Conservation (phyloP, 805 yeast genomes). For the Blastobotrys americana region DNA sequence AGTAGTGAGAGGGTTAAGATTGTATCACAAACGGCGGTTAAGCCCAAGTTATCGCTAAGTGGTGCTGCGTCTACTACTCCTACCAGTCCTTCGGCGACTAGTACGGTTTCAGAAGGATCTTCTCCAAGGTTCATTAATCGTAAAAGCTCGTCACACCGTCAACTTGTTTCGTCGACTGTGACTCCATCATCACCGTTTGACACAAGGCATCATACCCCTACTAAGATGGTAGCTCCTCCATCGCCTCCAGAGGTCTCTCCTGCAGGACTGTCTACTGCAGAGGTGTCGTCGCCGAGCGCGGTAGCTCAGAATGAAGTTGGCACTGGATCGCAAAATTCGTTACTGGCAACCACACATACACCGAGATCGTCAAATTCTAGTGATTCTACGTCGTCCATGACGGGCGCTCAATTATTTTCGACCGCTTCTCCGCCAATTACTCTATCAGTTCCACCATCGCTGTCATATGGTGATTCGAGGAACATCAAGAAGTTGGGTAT, state of each 20-base stretch:
- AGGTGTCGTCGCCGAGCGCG: too few relatives aligned
- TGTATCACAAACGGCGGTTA: not conserved
- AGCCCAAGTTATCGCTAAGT: too few relatives aligned
- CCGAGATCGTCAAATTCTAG: not conserved
- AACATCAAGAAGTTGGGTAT: constrained; percentile 20
- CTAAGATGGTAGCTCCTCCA: not conserved
- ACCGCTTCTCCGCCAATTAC: not conserved
- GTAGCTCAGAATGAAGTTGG: too few relatives aligned
- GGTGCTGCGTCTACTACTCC: too few relatives aligned
- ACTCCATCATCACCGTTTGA: too few relatives aligned
- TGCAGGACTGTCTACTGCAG: too few relatives aligned
- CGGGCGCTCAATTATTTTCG: not conserved
- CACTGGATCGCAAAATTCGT: too few relatives aligned
- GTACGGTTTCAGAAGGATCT: not conserved
- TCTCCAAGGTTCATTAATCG: not conserved
- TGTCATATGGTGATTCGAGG: constrained; percentile 3
- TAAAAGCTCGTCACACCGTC: not conserved
- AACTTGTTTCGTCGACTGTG: too few relatives aligned
- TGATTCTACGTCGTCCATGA: not conserved
- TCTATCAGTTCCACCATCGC: not conserved
- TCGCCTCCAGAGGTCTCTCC: not conserved
- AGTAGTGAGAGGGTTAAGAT: not conserved
- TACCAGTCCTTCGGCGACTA: not conserved
- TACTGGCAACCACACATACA: not conserved
- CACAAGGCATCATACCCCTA: too few relatives aligned